A percentile compares a stretch with the other conserved stretches of the same genome.
Evolutionary conservation across 345 rosid species (phyloP).

Genomic region (Citropsis articulata): DNA sequence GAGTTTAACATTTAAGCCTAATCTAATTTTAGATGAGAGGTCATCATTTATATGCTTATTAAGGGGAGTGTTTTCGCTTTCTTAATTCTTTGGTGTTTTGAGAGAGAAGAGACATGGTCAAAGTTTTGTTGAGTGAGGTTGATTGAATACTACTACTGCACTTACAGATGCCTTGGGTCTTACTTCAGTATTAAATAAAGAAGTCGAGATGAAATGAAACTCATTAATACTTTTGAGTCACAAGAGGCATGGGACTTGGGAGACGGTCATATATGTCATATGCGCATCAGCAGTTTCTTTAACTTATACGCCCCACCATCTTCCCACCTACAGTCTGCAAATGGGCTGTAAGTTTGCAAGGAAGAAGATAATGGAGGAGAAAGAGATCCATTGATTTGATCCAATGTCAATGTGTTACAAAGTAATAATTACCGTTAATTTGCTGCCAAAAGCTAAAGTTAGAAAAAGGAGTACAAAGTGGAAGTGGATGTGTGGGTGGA

Average conservation of each 20-base stretch:
- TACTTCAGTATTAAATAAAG: not conserved
- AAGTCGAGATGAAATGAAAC: not conserved
- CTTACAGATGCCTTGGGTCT: not conserved
- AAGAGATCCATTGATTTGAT: not conserved
- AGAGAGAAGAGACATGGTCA: constrained; percentile 4
- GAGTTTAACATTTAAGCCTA: constrained; percentile 13
- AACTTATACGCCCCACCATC: not conserved
- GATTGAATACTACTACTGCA: not conserved
- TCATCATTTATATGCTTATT: not conserved
- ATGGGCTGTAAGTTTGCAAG: not conserved
- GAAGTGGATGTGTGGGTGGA: constrained; percentile 24
- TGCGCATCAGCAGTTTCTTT: no score
- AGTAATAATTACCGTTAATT: not conserved
- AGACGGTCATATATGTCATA: no score
- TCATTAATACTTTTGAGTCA: not conserved
- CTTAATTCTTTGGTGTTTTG: not conserved
- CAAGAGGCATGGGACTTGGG: not conserved
- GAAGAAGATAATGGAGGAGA: not conserved
- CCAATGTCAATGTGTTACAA: not conserved
- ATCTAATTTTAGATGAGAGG: constrained; percentile 26
- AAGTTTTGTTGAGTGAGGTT: not conserved
- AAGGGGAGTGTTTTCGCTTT: not conserved
- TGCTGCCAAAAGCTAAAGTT: constrained; percentile 26
- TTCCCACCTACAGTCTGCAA: not conserved
- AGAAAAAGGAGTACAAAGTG: not conserved